Evolutionary conservation across 148 eudicot genomes (phyloP).

Genomic region (Bassia scoparia): DNA sequence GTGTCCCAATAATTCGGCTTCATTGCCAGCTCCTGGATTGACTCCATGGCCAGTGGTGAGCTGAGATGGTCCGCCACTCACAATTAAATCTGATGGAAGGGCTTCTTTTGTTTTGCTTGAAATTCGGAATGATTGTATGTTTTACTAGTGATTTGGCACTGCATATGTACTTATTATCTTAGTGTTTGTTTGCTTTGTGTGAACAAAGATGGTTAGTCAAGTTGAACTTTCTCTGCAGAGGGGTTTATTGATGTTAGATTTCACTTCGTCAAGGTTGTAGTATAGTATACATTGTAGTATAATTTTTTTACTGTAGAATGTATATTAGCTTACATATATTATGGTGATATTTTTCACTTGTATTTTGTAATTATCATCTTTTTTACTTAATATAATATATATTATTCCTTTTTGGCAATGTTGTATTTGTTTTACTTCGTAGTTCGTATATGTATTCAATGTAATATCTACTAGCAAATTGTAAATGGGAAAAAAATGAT

Average conservation of each 20-base stretch:
- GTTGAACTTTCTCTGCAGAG: slow-evolving; percentile 16
- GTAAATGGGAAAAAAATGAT: too few species aligned
- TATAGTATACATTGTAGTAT: too few species aligned
- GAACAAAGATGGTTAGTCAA: slow-evolving; percentile 1
- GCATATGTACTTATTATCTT: background rate
- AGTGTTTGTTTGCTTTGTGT: background rate
- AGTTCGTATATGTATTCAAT: too few species aligned
- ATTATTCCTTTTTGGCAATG: too few species aligned
- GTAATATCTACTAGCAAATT: too few species aligned
- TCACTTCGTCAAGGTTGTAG: background rate
- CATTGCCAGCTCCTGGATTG: slow-evolving; percentile 68
- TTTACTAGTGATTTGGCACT: slow-evolving; percentile 13
- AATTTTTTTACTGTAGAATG: too few species aligned
- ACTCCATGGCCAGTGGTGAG: slow-evolving; percentile 79
- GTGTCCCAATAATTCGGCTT: slow-evolving; percentile 71
- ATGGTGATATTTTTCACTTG: too few species aligned
- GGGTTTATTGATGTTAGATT: slow-evolving; percentile 16
- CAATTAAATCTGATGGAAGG: background rate
- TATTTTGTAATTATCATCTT: too few species aligned
- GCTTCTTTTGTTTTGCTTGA: slow-evolving; percentile 14
- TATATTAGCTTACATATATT: too few species aligned
- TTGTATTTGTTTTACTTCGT: too few species aligned
- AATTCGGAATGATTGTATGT: slow-evolving; percentile 6
- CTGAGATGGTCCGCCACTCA: slow-evolving; percentile 29
- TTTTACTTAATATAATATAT: too few species aligned